These are phyloP conservation scores for Diaporthe vaccinii DNA, from an alignment of 2,329 filamentous ascomycete genomes.

Conservation along the genomic window DNA sequence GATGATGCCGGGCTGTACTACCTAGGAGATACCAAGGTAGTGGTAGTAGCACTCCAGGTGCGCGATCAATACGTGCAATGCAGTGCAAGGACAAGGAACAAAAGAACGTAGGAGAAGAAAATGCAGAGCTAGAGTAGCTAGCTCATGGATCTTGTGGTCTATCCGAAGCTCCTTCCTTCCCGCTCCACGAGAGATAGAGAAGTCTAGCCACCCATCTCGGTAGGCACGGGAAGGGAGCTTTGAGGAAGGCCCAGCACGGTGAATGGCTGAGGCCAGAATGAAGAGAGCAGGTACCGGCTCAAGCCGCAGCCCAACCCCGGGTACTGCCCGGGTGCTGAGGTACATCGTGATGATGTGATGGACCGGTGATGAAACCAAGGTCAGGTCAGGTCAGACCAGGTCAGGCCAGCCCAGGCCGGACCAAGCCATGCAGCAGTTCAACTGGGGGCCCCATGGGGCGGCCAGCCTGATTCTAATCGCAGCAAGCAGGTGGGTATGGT, in stretches of 20 bases:
- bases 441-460: conserved; percentile 1
- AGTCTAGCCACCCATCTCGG: not conserved
- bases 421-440: conserved; percentile 5
- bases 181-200: not conserved
- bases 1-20: conserved; percentile 2
- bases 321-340: not conserved
- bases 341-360: not conserved
- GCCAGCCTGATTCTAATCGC: not conserved
- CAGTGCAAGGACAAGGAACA: not conserved
- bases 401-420: not conserved
- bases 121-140: not conserved
- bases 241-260: not conserved
- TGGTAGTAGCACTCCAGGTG: not conserved
- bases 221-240: not conserved
- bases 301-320: not conserved
- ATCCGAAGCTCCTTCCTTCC: not conserved
- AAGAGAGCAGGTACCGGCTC: not conserved
- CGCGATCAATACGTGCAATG: not conserved
- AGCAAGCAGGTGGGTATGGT: not conserved
- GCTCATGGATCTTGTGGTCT: conserved; percentile 1
- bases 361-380: conserved; percentile 25
- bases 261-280: not conserved
- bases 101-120: not conserved
- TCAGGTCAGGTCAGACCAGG: conserved; percentile 11
- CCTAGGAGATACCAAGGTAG: not conserved